phyloP scores from a whole-genome alignment of 2,329 filamentous ascomycete species.

The Dactylellina sp. region DNA sequence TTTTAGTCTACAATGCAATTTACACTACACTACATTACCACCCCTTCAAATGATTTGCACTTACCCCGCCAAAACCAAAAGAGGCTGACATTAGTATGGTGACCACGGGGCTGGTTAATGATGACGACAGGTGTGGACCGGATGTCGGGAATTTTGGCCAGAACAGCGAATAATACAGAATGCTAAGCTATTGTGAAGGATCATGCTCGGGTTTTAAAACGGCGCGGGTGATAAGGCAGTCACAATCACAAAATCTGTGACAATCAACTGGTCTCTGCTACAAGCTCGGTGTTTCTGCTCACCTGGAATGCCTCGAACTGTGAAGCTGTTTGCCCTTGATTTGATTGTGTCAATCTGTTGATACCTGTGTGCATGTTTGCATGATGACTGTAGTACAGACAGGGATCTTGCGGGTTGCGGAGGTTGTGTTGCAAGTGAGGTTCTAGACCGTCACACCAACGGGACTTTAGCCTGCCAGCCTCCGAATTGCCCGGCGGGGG shows the following conservation, averaged over 20 bases:
- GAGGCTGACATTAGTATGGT: too few species aligned
- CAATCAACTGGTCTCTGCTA: too few species aligned
- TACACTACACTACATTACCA: too few species aligned
- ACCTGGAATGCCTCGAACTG: conserved; percentile 30
- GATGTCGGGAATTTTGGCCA: too few species aligned
- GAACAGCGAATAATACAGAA: too few species aligned
- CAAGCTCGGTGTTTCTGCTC: conserved; percentile 7
- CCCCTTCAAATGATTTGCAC: too few species aligned
- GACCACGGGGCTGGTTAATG: too few species aligned
- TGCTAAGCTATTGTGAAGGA: too few species aligned
- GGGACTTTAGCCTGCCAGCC: not conserved
- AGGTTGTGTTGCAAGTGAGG: conserved; percentile 50
- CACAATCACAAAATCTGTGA: not conserved
- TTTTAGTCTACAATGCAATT: too few species aligned
- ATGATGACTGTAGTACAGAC: conserved; percentile 49
- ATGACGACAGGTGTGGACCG: too few species aligned
- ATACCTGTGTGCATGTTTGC: conserved; percentile 20
- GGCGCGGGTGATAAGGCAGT: conserved; percentile 3
- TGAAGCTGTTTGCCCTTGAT: conserved; percentile 9
- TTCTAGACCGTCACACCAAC: conserved; percentile 54
- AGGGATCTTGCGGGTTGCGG: conserved; percentile 33
- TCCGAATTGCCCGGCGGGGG: not conserved
- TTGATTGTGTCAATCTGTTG: too few species aligned
- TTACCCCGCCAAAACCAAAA: too few species aligned
- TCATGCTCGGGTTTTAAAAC: not conserved